phyloP scores from a whole-genome alignment of 2,329 filamentous ascomycete genomes.

The Leptographium flavum region DNA sequence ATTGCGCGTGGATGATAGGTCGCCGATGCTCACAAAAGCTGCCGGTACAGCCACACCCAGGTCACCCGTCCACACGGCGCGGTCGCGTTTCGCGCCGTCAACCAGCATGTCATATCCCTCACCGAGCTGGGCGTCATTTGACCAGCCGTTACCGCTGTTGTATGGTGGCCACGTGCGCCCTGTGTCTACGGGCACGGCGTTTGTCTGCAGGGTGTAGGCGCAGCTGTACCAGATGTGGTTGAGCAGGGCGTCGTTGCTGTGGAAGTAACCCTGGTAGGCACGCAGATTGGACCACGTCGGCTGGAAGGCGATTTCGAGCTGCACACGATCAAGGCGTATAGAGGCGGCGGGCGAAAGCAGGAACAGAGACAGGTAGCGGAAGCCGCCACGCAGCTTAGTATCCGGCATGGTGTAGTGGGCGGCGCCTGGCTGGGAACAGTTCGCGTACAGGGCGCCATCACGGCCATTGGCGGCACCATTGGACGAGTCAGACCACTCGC shows the following conservation, averaged over 20 bases:
- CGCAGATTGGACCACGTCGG: conserved; percentile 30
- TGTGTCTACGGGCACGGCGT: conserved; percentile 17
- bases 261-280: conserved; percentile 40
- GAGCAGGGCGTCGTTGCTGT: conserved; percentile 31
- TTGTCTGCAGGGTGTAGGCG: conserved; percentile 29
- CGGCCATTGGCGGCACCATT: conserved; percentile 27
- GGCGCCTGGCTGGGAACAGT: conserved; percentile 18
- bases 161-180: conserved; percentile 22
- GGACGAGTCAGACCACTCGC: conserved; percentile 30
- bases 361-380: conserved; percentile 27
- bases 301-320: conserved; percentile 23
- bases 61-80: conserved; percentile 41
- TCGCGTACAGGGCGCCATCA: conserved; percentile 32
- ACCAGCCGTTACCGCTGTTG: conserved; percentile 23
- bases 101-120: conserved; percentile 19
- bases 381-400: conserved; percentile 32
- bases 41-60: conserved; percentile 38
- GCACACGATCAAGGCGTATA: conserved; percentile 19
- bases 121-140: conserved; percentile 19
- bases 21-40: conserved; percentile 33
- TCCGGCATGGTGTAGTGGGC: conserved; percentile 26
- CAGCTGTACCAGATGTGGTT: conserved; percentile 39
- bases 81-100: conserved; percentile 42
- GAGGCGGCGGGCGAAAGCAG: not conserved
- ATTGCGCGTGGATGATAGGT: conserved; percentile 19